These are phyloP conservation scores for Tricholoma bakamatsutake DNA, from an alignment of 768 basidiomycete species.

Conservation along the genomic window DNA sequence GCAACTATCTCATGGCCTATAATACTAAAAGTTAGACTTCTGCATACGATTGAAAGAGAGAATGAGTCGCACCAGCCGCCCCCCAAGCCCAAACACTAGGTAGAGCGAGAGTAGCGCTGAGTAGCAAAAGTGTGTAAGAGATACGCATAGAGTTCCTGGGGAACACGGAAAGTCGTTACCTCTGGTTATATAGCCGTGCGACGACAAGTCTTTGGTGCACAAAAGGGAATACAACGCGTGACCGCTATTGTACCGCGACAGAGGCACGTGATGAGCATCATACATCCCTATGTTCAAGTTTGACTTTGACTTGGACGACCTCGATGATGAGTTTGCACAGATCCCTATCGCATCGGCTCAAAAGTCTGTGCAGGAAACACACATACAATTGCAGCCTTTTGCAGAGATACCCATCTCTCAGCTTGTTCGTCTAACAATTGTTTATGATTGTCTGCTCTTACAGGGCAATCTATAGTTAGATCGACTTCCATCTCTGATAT, in stretches of 20 bases:
- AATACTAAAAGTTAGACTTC: not conserved
- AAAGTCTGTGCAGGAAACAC: not conserved
- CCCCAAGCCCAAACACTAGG: constrained; percentile 32
- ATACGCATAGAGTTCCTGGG: constrained; percentile 6
- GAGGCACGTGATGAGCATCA: too few species aligned
- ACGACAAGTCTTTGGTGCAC: not conserved
- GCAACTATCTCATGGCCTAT: constrained; percentile 89
- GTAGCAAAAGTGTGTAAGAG: constrained; percentile 1
- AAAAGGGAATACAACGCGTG: not conserved
- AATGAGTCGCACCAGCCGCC: constrained; percentile 30
- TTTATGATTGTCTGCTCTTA: constrained; percentile 7
- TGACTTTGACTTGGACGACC: constrained; percentile 55
- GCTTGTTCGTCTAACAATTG: constrained; percentile 27
- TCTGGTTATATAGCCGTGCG: not conserved
- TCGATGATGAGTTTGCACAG: constrained; percentile 20
- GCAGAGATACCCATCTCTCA: constrained; percentile 25
- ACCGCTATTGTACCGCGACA: not conserved
- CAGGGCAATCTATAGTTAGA: constrained; percentile 47
- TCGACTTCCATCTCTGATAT: constrained; percentile 65
- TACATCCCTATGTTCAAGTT: too few species aligned
- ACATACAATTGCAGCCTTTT: constrained; percentile 17
- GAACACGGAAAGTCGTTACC: not conserved
- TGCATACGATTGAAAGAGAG: not conserved
- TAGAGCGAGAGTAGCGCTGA: constrained; percentile 1
- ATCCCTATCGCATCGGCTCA: not conserved